Percentiles rank a stretch among this genome's conserved stretches.
Evolutionary conservation across 208 protist species (phyloP).

Genomic region (Acanthamoeba royreba): DNA sequence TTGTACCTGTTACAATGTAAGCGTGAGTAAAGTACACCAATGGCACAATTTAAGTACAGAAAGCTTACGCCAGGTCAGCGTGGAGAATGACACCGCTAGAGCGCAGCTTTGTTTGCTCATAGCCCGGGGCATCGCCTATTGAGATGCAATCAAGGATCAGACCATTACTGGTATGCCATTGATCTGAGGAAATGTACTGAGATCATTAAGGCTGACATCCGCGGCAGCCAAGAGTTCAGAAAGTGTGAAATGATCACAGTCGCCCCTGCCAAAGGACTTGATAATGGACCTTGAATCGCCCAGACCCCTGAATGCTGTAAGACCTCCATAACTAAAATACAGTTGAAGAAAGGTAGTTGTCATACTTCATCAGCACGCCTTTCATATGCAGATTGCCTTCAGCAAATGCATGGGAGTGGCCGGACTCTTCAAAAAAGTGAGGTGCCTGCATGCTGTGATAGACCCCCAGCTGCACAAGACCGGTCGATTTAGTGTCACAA

Average conservation of each 20-base stretch:
- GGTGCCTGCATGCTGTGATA: slow-evolving; percentile 33
- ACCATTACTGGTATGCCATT: too few relatives aligned
- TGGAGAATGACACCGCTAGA: neutral
- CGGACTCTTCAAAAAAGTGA: slow-evolving; percentile 17
- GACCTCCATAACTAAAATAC: too few relatives aligned
- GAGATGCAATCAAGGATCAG: neutral
- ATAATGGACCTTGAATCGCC: neutral
- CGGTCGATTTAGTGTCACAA: neutral
- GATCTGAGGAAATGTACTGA: neutral
- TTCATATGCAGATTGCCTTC: neutral
- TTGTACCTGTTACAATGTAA: too few relatives aligned
- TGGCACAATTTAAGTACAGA: too few relatives aligned
- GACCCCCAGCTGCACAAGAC: neutral
- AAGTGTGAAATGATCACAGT: neutral
- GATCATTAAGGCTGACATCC: neutral
- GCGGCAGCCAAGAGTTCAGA: neutral
- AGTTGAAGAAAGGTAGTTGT: neutral
- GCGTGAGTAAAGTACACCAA: too few relatives aligned
- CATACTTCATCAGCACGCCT: neutral
- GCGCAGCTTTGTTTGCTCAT: neutral
- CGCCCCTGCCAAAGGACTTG: neutral
- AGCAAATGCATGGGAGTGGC: neutral
- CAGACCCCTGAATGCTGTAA: neutral
- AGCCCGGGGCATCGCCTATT: neutral
- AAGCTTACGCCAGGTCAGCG: neutral